Base-by-base conservation (phyloP, 139 green algal genomes). In the Deuterostichococcus epilithicus region DNA sequence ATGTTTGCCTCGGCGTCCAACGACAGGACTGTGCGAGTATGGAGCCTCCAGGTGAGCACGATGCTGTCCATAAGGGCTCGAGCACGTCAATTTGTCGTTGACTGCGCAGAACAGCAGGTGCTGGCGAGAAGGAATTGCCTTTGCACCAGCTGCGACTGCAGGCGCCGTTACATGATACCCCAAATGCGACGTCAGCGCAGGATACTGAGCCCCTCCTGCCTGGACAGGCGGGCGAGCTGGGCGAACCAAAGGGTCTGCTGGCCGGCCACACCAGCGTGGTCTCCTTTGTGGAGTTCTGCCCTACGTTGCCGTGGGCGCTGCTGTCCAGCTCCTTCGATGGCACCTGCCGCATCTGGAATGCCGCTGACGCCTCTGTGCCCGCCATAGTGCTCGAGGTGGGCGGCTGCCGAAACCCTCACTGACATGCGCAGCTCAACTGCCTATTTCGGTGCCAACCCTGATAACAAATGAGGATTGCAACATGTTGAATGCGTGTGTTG, bases 281-380 rank as follows among this genome's bases (percentile, higher is more conserved):
- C 0, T 90, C 84, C 2, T 90, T 83, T 59, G 77, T 96, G 10
- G 82, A 92, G 68, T 96, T 96, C 82, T 81, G 79, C 78, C 88
- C 82, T 28, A 68, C 28, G 2, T 35, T 87, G 3, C 82, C 81
- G 0, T 58, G 80, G 1, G 84, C 76, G 5, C 80, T 95, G 72
- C 75, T 96, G n/a, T 94, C 91, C 30, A 84, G 84, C 32, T 90
- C 84, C 36, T 84, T 82, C 1, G 92, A 96, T 73, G 90, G 91
- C 77, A 94, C 84, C 75, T 87, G 82, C 70, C 86, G 92, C 69
- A 78, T 94, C 35, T 94, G 90, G 90, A 76, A 92, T 72, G 89
- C 82, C 0, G 15, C 34, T 0, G 80, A 90, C 52, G 63, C 70
- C 20, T 52, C 60, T 35, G 67, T 69, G 10, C 67, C 72, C 20